Base-by-base conservation (phyloP, 768 basidiomycete species). In the Tephrocybe sp. region DNA sequence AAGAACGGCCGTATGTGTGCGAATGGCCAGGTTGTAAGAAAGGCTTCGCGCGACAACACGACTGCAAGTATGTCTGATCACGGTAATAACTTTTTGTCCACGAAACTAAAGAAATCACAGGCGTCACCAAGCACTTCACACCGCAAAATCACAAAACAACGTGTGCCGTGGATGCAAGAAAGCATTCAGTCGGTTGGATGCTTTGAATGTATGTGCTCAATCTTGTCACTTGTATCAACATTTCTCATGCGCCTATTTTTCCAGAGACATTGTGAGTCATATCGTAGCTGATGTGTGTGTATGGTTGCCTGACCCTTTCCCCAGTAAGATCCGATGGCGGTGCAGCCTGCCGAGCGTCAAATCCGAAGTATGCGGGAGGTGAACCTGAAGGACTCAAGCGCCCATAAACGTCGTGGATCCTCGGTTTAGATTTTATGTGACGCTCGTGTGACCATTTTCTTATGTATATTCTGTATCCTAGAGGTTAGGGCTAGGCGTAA, bases 21-120 rank as follows among this genome's bases (percentile, higher is more conserved):
- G 86, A 91, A 51, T 94, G 88, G 80, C 89, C 91, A 11, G 93
- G 92, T 24, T 97, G 94, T 67, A 88, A 88, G 64, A 97, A 97
- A 65, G 88, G 91, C 21, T 95, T 97, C 64, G 94, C 94, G 43
- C 80, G 94, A 38, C 91, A 94, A 65, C 94, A 97, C 66, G 94
- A 97, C 64, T 95, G 93, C 88, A 97, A 97, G 86, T 89, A 62
- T 64, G 88, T 83, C 15, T 34, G 52, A 11, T 33, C 45, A 11
- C 45, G 15, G 34, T 31, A 56, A 44, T 33, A 21, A 27, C 9
- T 44, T 49, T 27, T 36, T 56, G 31, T 8, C 40, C 25, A 31
- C n/a, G 31, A 41, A 34, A 49, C 34, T 50, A 42, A 45, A 34
- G 36, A 15, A 18, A 51, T 53, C 41, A 30, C 64, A 89, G 88